Evolutionary conservation across 169 alveolate genomes (phyloP).

Genomic region (Plasmodium fragile): DNA sequence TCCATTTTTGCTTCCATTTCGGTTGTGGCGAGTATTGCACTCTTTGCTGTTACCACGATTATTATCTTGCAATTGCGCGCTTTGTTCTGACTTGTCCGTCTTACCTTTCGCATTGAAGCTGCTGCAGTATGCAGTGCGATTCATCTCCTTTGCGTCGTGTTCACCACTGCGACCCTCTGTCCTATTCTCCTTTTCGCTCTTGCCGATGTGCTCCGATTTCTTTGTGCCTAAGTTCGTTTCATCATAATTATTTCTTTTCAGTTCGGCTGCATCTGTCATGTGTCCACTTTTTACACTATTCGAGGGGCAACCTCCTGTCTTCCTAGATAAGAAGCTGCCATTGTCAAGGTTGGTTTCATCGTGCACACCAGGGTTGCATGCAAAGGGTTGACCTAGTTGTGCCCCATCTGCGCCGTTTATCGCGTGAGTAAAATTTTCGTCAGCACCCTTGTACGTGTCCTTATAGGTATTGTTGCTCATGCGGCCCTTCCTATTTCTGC

Average conservation of each 20-base stretch:
- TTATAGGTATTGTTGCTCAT: background rate
- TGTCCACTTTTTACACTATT: conserved; percentile 24
- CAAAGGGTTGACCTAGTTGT: background rate
- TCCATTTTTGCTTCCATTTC: conserved; percentile 19
- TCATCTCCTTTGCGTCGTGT: background rate
- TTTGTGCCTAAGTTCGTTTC: background rate
- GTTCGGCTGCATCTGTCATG: background rate
- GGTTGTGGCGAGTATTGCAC: background rate
- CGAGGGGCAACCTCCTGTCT: background rate
- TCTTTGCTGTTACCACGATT: conserved; percentile 8
- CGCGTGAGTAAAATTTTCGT: conserved; percentile 22
- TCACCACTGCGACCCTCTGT: background rate
- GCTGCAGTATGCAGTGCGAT: background rate
- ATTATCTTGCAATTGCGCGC: background rate
- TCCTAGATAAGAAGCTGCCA: conserved; percentile 24
- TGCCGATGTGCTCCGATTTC: background rate
- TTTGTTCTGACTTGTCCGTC: background rate
- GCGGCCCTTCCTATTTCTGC: conserved; percentile 1
- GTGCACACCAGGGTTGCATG: conserved; percentile 6
- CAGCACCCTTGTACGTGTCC: conserved; percentile 14
- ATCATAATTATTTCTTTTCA: conserved; percentile 24
- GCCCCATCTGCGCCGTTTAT: background rate
- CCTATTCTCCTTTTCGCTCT: conserved; percentile 33
- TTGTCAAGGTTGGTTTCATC: background rate
- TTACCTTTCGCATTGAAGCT: background rate